Evolutionary conservation across 2,329 filamentous ascomycete species (phyloP).

Genomic region (Fusarium tupiense): DNA sequence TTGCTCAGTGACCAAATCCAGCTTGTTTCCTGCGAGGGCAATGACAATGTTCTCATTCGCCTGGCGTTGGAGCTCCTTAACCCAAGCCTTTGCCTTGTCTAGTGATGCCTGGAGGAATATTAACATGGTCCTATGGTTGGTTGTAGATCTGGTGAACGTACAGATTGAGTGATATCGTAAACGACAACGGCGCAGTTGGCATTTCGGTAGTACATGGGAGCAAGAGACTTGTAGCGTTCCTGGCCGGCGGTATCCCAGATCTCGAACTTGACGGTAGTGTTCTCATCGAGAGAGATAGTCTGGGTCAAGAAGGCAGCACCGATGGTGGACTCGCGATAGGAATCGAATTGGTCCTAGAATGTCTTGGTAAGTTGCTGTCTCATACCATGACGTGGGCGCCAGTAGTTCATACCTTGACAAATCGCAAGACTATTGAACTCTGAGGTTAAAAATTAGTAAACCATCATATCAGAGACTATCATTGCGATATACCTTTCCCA

Average conservation of each 20-base stretch:
- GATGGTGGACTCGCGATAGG: conserved; percentile 96
- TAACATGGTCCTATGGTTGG: conserved; percentile 8
- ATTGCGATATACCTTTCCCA: conserved; percentile 82
- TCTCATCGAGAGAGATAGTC: conserved; percentile 97
- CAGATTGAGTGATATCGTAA: conserved; percentile 99
- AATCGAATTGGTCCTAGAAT: conserved; percentile 94
- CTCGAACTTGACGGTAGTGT: conserved; percentile 99
- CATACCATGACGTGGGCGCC: not conserved
- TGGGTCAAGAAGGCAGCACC: conserved; percentile 98
- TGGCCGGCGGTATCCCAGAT: conserved; percentile 99
- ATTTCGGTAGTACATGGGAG: conserved; percentile 99
- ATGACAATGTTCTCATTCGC: conserved; percentile 99
- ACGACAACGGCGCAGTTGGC: conserved; percentile 99
- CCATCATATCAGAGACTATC: not conserved
- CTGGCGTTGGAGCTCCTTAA: conserved; percentile 97
- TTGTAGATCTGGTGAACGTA: conserved; percentile 60
- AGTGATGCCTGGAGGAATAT: conserved; percentile 73
- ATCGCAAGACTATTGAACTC: conserved; percentile 97
- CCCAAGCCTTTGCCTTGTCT: conserved; percentile 99
- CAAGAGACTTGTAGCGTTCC: conserved; percentile 98
- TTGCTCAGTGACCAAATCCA: conserved; percentile 93
- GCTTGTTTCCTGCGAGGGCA: conserved; percentile 95
- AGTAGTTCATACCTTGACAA: conserved; percentile 81
- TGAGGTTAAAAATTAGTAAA: conserved; percentile 51
- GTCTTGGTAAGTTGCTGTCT: conserved; percentile 25